phyloP scores from a whole-genome alignment of 257 asterid species.

The Solanum gracilifrons region DNA sequence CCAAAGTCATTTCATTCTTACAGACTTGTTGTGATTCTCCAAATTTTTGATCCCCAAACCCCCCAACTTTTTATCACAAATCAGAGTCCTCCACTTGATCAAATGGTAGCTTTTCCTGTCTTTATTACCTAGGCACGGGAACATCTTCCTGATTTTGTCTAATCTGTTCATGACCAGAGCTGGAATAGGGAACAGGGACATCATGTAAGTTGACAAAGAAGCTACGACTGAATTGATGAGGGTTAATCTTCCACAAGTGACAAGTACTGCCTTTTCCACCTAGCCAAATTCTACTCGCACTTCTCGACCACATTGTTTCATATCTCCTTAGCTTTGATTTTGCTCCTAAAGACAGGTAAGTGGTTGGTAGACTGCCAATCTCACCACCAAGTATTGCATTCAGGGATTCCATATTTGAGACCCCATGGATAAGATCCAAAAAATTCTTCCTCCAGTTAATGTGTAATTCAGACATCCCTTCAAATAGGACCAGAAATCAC shows the following conservation, averaged over 20 bases:
- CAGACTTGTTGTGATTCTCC: too few species aligned
- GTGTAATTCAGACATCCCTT: background rate
- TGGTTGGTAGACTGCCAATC: background rate
- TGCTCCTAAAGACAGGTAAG: background rate
- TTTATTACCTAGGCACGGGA: too few species aligned
- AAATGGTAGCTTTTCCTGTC: too few species aligned
- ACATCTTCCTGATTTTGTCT: too few species aligned
- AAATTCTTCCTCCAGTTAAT: background rate
- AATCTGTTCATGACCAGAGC: background rate
- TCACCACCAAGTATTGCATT: background rate
- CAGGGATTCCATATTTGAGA: background rate
- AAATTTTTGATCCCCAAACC: too few species aligned
- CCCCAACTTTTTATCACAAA: too few species aligned
- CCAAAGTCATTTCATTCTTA: background rate
- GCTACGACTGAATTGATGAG: background rate
- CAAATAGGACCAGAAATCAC: too few species aligned
- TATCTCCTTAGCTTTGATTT: background rate
- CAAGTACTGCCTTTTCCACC: background rate
- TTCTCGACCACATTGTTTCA: background rate
- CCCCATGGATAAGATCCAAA: background rate
- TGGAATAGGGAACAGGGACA: background rate
- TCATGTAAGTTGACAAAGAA: background rate
- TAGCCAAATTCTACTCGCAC: background rate
- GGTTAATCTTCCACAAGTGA: background rate
- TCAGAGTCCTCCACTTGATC: too few species aligned